Base-by-base conservation (phyloP, 805 yeast genomes). In the Ogataea nitratoaversa region DNA sequence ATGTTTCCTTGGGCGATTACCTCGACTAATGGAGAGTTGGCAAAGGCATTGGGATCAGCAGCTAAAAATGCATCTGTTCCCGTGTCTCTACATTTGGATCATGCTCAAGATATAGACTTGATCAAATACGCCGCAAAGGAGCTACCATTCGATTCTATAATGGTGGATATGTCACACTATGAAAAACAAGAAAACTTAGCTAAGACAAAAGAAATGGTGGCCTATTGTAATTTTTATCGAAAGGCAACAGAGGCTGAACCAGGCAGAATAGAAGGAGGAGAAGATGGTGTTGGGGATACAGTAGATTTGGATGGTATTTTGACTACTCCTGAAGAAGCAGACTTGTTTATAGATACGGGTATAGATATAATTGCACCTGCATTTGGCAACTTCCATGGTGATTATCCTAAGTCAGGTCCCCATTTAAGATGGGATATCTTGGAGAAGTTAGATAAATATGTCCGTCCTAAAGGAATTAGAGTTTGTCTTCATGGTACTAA, bases 171-270 rank as follows among this genome's bases (percentile, higher is more conserved):
- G 57, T 61, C 68, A 5, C 62, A 59, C 33, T 57, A 60, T 32
- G 66, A 62, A 30, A 61, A 59, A 35, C 60, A 60, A 34, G 67
- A 62, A 39, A 63, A 61, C 48, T 41, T 62, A 34, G 34, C 38
- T 20, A 49, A 46, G 30, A 63, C 64, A 9, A 49, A 52, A 38
- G 55, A 58, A 37, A 46, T 63, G 30, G 68, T 61, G 23, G 49
- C 41, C 31, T 48, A 50, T 27, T 65, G 67, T 35, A 52, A 56
- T 36, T 28, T 25, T 32, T 47, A 52, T 30, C 48, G 54, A n/a
- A 61, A 54, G 35, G 59, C 66, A 4, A 63, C 65, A 11, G 68
- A 64, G 44, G 68, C 68, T 6, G 68, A 63, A 45, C 60, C 66
- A 33, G 68, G 68, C 27, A 54, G 70, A 40, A 65, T 64, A 36